phyloP scores from a whole-genome alignment of 208 protist genomes.

The Blechomonas ayalai region DNA sequence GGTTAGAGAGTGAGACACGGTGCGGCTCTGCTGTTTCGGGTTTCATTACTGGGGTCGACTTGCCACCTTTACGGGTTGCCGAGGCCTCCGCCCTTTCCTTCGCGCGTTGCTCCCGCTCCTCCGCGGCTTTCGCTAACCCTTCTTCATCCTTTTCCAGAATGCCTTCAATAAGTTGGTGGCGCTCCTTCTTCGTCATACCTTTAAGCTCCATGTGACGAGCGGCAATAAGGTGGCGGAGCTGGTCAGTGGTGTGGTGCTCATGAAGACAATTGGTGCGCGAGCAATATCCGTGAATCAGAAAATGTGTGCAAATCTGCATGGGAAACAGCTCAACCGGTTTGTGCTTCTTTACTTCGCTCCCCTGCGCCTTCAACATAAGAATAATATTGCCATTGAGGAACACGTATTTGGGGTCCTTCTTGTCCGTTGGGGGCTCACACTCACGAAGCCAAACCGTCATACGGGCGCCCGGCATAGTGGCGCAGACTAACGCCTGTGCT shows the following conservation, averaged over 20 bases:
- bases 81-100: constrained; percentile 10
- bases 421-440: constrained; percentile 34
- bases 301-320: constrained; percentile 82
- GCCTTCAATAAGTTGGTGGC: constrained; percentile 47
- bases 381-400: constrained; percentile 67
- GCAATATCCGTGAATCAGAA: constrained; percentile 81
- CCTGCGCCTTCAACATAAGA: constrained; percentile 74
- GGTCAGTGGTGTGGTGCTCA: constrained; percentile 72
- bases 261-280: constrained; percentile 69
- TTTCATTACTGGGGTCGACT: too few relatives aligned
- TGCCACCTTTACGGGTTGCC: constrained; percentile 6
- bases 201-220: constrained; percentile 64
- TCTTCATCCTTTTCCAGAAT: constrained; percentile 58
- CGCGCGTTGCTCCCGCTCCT: constrained; percentile 16
- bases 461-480: constrained; percentile 72
- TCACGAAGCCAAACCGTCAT: constrained; percentile 82
- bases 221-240: constrained; percentile 74
- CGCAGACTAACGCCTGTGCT: constrained; percentile 49
- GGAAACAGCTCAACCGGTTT: constrained; percentile 86
- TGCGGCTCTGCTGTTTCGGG: not conserved
- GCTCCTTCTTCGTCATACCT: constrained; percentile 73
- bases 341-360: constrained; percentile 51
- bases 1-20: constrained; percentile 1
- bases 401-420: constrained; percentile 54
- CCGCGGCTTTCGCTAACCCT: constrained; percentile 35